Evolutionary conservation across 2,329 filamentous ascomycete species (phyloP), one percentile per base, ranked within the genome.

Genomic region (Sordariomycetes sp.): DNA sequence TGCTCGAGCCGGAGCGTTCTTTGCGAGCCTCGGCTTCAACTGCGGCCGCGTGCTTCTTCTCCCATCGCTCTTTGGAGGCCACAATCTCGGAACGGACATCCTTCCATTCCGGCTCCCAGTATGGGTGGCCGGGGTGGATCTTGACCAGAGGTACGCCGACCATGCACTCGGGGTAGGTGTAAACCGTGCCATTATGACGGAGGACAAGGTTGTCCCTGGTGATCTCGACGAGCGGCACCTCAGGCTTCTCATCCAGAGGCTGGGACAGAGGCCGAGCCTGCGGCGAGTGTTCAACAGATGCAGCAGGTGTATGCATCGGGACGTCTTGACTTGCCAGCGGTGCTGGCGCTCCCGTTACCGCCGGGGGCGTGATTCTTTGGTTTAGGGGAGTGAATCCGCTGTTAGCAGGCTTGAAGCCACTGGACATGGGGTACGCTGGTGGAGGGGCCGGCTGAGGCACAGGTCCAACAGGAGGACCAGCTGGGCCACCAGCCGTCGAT

Each of bases 51-150:
- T 65, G 58, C 49, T 68, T 74, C 21, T 61, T 57, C 15, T 57
- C 56, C 67, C 70, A 74, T 25, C 58, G 59, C 6, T 62, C 54
- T 7, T 72, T 51, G 23, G 63, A 56, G 1, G 59, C 56, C 28
- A 60, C 52, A 7, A 73, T 63, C 6, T 61, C 41, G 2, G 49
- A 47, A 35, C 61, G 60, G 5, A 73, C 51, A 4, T 63, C 50
- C 9, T 60, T 59, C 72, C 72, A 77, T 4, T 61, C 58, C 0
- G 59, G 48, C 11, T 75, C 70, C 72, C 72, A 77, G 46, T 75
- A 75, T 0, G 68, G 64, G 26, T 76, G 64, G 7, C 45, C 50
- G 12, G 60, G 53, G 26, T 61, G 50, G 32, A 76, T 72, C 46
- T 70, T 71, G 24, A 55, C 61, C 3, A 75, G 42, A 1, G 72